Base-by-base conservation (phyloP, 2,329 filamentous ascomycete species). In the Tolypocladium endophyticum region DNA sequence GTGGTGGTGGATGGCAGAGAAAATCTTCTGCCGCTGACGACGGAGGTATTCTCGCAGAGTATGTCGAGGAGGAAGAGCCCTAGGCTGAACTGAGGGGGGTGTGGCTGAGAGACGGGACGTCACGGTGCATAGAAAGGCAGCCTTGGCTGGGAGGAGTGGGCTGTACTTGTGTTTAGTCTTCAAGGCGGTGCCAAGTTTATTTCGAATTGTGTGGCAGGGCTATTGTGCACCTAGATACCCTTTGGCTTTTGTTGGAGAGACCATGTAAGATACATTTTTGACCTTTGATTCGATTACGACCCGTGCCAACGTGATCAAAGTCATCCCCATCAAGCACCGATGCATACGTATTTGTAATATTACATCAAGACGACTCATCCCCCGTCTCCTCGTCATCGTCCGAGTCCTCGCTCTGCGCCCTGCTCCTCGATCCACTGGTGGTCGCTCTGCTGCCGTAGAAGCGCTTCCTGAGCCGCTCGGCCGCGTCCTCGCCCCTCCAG, bases 61-160 rank as follows among this genome's bases (percentile, higher is more conserved):
- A 62, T 74, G 35, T 72, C 75, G 59, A 77, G 77, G 70, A 78
- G 82, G 68, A 84, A 84, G 74, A 84, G 82, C 63, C 80, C 82
- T 4, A 71, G 82, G 59, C 67, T 83, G 60, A 76, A 75, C 57
- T 76, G 63, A 64, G 45, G 18, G 23, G 33, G 50, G 20, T 12
- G 30, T 7, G 11, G 28, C 18, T 14, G n/a, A 2, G 12, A 52
- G 8, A 16, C 2, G 18, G 25, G 47, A 6, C 6, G 28, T 16
- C 33, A 11, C 18, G 30, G 30, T 23, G 33, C 4, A 55, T 30
- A 28, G n/a, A 50, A 39, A 16, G 28, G 45, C 11, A 12, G 50
- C 28, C 30, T 35, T 12, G 20, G 50, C 35, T n/a, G 25, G 3
- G 50, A 11, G 50, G 28, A 9, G 1, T 6, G 25, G 30, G 20